Percentiles rank a stretch among this genome's conserved stretches.
Evolutionary conservation across 139 green algal species (phyloP).

Genomic region (Asterochloris sp.): DNA sequence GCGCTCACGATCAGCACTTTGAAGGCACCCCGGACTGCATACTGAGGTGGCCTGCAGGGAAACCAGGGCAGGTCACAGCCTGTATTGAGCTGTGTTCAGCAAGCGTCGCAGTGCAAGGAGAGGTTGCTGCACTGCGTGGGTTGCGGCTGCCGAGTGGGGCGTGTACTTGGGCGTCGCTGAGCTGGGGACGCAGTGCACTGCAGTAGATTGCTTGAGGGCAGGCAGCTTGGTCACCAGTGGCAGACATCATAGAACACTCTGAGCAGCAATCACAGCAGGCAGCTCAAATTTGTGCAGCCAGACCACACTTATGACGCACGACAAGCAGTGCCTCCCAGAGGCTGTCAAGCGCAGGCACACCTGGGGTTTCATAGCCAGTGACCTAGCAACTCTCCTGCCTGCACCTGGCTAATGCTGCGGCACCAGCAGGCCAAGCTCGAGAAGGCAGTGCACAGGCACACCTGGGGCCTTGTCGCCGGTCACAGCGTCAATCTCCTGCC

Average conservation of each 20-base stretch:
- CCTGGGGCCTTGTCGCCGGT: constrained; percentile 59
- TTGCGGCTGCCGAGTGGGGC: too few species aligned
- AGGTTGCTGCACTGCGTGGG: too few species aligned
- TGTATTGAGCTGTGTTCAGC: too few species aligned
- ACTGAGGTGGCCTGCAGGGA: too few species aligned
- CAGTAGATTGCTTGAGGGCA: too few species aligned
- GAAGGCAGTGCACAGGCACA: constrained; percentile 12
- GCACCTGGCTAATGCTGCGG: constrained; percentile 29
- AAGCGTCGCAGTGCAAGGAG: too few species aligned
- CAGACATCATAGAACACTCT: background rate
- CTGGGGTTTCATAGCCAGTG: constrained; percentile 57
- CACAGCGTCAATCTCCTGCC: constrained; percentile 74
- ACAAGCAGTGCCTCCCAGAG: background rate
- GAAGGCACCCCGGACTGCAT: too few species aligned
- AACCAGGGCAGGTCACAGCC: too few species aligned
- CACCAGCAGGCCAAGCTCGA: background rate
- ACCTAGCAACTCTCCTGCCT: constrained; percentile 72
- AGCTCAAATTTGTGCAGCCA: background rate
- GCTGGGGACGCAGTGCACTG: too few species aligned
- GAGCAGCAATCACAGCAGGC: background rate
- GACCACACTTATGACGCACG: background rate
- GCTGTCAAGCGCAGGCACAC: constrained; percentile 18
- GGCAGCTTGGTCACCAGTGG: background rate
- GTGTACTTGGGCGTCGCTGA: too few species aligned
- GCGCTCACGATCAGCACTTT: too few species aligned